Evolutionary conservation across 2,329 filamentous ascomycete genomes (phyloP).

Genomic region (Fusarium hostae): DNA sequence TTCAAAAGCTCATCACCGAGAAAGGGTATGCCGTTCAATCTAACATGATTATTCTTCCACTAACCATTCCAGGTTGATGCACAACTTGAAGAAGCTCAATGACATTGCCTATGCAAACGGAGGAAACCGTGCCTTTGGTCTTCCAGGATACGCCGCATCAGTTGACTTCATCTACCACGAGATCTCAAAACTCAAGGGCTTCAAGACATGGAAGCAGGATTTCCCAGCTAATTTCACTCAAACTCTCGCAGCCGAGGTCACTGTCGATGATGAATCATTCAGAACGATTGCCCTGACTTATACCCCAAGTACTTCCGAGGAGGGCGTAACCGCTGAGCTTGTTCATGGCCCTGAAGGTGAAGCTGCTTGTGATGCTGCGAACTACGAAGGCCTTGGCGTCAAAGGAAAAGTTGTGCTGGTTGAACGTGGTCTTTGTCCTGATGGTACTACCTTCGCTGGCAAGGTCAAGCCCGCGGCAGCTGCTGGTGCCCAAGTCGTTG

Average conservation of each 20-base stretch:
- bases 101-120: conserved; percentile 48
- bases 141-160: conserved; percentile 50
- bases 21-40: conserved; percentile 12
- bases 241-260: conserved; percentile 36
- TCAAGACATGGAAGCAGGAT: conserved; percentile 46
- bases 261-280: conserved; percentile 42
- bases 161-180: conserved; percentile 47
- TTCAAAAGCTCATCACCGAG: conserved; percentile 41
- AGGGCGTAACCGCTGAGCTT: conserved; percentile 44
- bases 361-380: conserved; percentile 40
- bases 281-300: conserved; percentile 47
- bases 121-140: conserved; percentile 48
- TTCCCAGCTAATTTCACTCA: conserved; percentile 45
- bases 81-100: conserved; percentile 44
- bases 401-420: conserved; percentile 49
- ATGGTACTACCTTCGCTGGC: conserved; percentile 47
- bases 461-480: conserved; percentile 45
- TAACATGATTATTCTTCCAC: too few species aligned
- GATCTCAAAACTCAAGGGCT: conserved; percentile 44
- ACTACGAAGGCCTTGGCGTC: conserved; percentile 43
- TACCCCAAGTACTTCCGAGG: conserved; percentile 46
- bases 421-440: conserved; percentile 47
- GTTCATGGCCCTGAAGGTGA: conserved; percentile 44
- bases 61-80: conserved; percentile 34
- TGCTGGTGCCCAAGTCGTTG: conserved; percentile 46